Conservation (phyloP, 805 yeast species). For the Zygotorulaspora florentina region DNA sequence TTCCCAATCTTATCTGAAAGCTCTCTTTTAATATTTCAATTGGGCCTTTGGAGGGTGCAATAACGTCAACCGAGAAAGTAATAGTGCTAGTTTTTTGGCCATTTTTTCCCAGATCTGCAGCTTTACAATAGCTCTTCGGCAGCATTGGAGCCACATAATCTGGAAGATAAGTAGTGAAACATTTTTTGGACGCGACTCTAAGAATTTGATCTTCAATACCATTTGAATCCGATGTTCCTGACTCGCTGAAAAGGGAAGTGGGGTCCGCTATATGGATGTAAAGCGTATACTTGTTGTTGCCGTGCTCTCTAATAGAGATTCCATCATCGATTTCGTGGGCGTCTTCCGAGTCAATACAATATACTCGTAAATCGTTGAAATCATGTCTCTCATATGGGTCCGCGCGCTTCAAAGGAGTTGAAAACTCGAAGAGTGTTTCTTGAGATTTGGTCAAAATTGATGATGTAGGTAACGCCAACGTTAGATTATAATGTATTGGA, state of each 20-base stretch:
- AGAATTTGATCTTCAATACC: slow-evolving; percentile 37
- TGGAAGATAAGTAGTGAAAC: slow-evolving; percentile 70
- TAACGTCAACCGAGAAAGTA: slow-evolving; percentile 40
- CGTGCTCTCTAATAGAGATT: slow-evolving; percentile 49
- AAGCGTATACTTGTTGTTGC: slow-evolving; percentile 39
- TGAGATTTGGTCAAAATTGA: slow-evolving; percentile 43
- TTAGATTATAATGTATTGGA: slow-evolving; percentile 50
- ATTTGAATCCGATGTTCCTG: slow-evolving; percentile 22
- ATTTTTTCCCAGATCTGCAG: slow-evolving; percentile 49
- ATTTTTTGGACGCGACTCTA: slow-evolving; percentile 54
- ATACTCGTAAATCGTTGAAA: slow-evolving; percentile 50
- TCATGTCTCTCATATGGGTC: slow-evolving; percentile 34
- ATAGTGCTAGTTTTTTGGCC: slow-evolving; percentile 45
- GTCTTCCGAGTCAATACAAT: slow-evolving; percentile 73
- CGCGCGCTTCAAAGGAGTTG: slow-evolving; percentile 2
- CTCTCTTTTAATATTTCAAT: slow-evolving; percentile 25
- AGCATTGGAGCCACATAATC: slow-evolving; percentile 64
- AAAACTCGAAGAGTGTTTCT: slow-evolving; percentile 35
- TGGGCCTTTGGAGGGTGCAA: slow-evolving; percentile 24
- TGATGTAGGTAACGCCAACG: slow-evolving; percentile 44
- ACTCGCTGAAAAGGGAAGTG: slow-evolving; percentile 49
- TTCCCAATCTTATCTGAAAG: slow-evolving; percentile 39
- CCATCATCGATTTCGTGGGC: slow-evolving; percentile 97
- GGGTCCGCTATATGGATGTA: slow-evolving; percentile 88
- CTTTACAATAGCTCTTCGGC: slow-evolving; percentile 50